Evolutionary conservation across 345 rosid genomes (phyloP), one percentile per base, ranked within the genome.

Genomic region (Hibiscus tridactylites): DNA sequence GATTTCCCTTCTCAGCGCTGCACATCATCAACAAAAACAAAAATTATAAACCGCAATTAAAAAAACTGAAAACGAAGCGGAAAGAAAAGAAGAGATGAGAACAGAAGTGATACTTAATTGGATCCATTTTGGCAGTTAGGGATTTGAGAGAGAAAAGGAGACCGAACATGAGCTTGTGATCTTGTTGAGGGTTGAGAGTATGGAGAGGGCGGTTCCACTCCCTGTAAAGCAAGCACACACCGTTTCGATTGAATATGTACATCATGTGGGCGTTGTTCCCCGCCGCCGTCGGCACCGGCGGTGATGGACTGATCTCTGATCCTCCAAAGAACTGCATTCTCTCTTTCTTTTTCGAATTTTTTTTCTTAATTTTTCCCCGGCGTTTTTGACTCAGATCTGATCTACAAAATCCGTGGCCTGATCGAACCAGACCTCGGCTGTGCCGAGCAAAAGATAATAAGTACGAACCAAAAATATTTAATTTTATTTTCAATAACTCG

Each of bases 141-240:
- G 99, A 95, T 81, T 95, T 95, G 84, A 95, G 99, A 5, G 98
- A 92, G 91, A 92, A 95, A 79, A 95, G 99, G 63, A 92, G 88
- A 66, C 99, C 99, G 47, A 89, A 95, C 96, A 95, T 92, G 79
- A 95, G 99, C 83, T 92, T 90, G 74, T 86, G 98, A 73, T 95
- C 99, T 82, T 89, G 97, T 75, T 90, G 98, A 12, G 92, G 81
- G 57, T 86, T 89, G 5, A 92, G 90, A 37, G 99, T 92, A 70
- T 82, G 94, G 75, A 92, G 98, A n/a, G 94, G 90, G 2, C 98
- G 94, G 71, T 90, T 83, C 96, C 97, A 90, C 79, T 95, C 97
- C 78, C 91, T 81, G 86, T 90, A 95, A 19, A 90, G 85, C 83
- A 95, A 85, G 81, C 99, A 92, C 6, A 90, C 86, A 0, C 99